Base-by-base conservation (phyloP, 768 basidiomycete genomes). In the Xerocomellus chrysenteron region DNA sequence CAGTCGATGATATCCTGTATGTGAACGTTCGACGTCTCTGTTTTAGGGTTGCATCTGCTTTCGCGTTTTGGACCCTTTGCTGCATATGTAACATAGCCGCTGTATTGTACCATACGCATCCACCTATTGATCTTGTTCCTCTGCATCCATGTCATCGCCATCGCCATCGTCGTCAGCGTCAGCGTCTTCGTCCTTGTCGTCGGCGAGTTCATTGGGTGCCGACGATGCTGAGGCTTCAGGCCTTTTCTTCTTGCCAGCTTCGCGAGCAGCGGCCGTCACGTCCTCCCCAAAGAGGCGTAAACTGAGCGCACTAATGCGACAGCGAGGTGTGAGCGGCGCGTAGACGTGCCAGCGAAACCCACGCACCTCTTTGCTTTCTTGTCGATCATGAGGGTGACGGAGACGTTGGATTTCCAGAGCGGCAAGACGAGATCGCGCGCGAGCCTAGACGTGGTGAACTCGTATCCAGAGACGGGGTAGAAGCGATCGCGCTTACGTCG, bases 361-460 rank as follows among this genome's bases (percentile, higher is more conserved):
- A 41, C 77, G 12, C 43, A 93, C 95, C 89, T 92, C 75, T 98
- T 98, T 26, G 94, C 92, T 67, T 90, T 90, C 73, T 98, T 99
- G 74, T 98, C 94, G 52, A 97, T 85, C 93, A 98, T 94, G 55
- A 98, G 78, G 0, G 88, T 85, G 50, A 96, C 69, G 0, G 94
- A 96, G 13, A 86, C 84, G 56, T 87, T 88, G 2, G 93, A 94
- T 74, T 92, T 94, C 97, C 96, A 98, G 50, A 98, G 81, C 0
- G 97, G 96, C n/a, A 98, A 75, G n/a, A 88, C 72, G 26, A 98
- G 78, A 50, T 93, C 87, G 61, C 91, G 85, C n/a, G 81, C 76
- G 36, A 93, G 76, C 6, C 89, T 94, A 21, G 33, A 17, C 21
- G 16, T 11, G 21, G 8, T 52, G 24, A 55, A 35, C 21, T 5